Evolutionary conservation across 257 asterid species (phyloP).

Genomic region (Salvia miltiorrhiza): DNA sequence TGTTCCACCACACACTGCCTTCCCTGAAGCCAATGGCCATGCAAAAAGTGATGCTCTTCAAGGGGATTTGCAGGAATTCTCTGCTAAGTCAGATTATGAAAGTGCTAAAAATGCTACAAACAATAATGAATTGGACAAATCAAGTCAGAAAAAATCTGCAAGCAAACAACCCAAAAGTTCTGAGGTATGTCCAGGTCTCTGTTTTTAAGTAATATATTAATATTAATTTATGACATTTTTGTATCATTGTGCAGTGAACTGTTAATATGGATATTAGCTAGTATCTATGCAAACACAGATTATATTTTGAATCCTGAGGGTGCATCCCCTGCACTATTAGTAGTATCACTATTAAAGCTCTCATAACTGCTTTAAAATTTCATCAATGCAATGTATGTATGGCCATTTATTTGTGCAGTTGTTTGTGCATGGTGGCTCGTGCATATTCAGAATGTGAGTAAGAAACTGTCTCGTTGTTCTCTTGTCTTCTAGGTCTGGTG

Average conservation of each 20-base stretch:
- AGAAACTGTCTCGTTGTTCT: not conserved
- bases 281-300: not conserved
- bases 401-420: not conserved
- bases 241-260: not conserved
- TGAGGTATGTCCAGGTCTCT: conserved; percentile 45
- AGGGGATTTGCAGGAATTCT: conserved; percentile 12
- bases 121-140: conserved; percentile 33
- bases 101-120: conserved; percentile 8
- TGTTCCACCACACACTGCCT: conserved; percentile 13
- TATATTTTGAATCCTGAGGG: not conserved
- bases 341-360: not conserved
- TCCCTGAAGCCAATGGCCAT: conserved; percentile 23
- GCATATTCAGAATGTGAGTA: not conserved
- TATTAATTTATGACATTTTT: not conserved
- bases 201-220: not conserved
- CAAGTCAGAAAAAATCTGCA: conserved; percentile 41
- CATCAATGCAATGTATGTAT: not conserved
- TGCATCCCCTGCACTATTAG: not conserved
- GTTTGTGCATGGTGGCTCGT: not conserved
- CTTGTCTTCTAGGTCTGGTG: conserved; percentile 3
- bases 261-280: not conserved
- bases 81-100: too few relatives aligned
- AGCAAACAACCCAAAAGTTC: conserved; percentile 41
- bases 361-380: not conserved
- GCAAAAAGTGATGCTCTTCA: conserved; percentile 12